Evolutionary conservation across 306 rosid genomes (phyloP), one percentile per base, ranked within the genome.

Genomic region (Lathyrus oleraceus): DNA sequence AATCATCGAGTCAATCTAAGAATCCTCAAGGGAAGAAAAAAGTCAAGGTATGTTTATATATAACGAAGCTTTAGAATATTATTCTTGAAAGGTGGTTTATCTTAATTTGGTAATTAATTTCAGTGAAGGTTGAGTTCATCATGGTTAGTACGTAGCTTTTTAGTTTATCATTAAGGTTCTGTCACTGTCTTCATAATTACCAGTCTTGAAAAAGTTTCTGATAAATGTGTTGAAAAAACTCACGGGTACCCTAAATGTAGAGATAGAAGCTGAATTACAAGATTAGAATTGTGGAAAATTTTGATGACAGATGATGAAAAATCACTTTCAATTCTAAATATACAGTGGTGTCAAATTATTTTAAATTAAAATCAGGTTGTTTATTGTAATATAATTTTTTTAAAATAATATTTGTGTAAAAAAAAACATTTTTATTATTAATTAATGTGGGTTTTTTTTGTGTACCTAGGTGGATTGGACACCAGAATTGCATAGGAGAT

Each of bases 381-480:
- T 1, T 3, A 27, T 27, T 27, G 30, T 27, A 5, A 28, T 28
- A 28, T 3, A 3, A 5, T 28, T 28, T 28, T 28, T 28, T 28
- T 3, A 3, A 28, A 28, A 5, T 28, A 28, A 28, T 28, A 28
- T 28, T 28, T 28, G 32, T 28, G 32, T 28, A 28, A 28, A 28
- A 28, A 28, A 5, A 23, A 23, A 1, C 2, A 10, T 42, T 4
- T 25, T 10, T 17, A 2, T 20, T 9, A 19, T 4, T 14, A 12
- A 12, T 56, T 9, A 6, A 17, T 62, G 17, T 61, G 61, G 2
- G 7, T 10, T 20, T 11, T 6, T 25, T 76, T 43, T 67, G 67
- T 84, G 70, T 70, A 35, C 10, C 39, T 7, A 93, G 98, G 97
- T 94, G 80, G 98, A 94, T 81, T 94, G 98, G 98, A 94, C 98